Evolutionary conservation across 2,329 filamentous ascomycete species (phyloP), one percentile per base, ranked within the genome.

Genomic region (Nigrospora osmanthi): DNA sequence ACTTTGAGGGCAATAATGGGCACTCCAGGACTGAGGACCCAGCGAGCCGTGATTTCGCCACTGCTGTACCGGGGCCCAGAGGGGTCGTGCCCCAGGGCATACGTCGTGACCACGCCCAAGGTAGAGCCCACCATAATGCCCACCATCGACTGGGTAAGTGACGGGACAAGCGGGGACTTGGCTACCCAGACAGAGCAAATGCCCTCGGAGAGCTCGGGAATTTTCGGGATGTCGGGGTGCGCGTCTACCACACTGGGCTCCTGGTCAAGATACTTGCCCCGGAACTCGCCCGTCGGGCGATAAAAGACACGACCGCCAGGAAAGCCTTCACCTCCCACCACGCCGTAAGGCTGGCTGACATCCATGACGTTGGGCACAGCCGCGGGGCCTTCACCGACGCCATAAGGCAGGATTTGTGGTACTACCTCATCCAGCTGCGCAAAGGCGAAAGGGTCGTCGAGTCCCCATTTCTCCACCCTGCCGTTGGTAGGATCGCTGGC

Each of bases 21-120:
- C 3, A 97, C 89, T 35, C 93, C 93, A 3, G 93, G 93, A 58
- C 89, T 89, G 12, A 97, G 71, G 11, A 88, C 82, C 91, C 91
- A 97, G 53, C 85, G 86, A 32, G 87, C 87, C 35, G 88, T 95
- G 52, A 93, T 76, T 56, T 94, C 85, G 4, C 89, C 89, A 35
- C 80, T 80, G 34, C 75, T 72, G 51, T 83, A 80, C 46, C 83
- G 76, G 44, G 80, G 73, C 42, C 83, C 79, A 19, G 78, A 67
- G 6, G 67, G 60, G 41, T 77, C 73, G 46, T 68, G 65, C 19
- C 85, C 85, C 1, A 96, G 69, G 16, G 87, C 84, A 66, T 93
- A 96, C 0, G 88, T 76, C 1, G 87, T 87, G 35, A 97, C 73
- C 2, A 95, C 75, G 35, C 91, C 91, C 11, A 87, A 75, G 3